A percentile compares a stretch with the other conserved stretches of the same genome.
These are phyloP conservation scores for Penicillium sp. DNA, from an alignment of 2,329 filamentous ascomycete genomes.

Conservation along the genomic window DNA sequence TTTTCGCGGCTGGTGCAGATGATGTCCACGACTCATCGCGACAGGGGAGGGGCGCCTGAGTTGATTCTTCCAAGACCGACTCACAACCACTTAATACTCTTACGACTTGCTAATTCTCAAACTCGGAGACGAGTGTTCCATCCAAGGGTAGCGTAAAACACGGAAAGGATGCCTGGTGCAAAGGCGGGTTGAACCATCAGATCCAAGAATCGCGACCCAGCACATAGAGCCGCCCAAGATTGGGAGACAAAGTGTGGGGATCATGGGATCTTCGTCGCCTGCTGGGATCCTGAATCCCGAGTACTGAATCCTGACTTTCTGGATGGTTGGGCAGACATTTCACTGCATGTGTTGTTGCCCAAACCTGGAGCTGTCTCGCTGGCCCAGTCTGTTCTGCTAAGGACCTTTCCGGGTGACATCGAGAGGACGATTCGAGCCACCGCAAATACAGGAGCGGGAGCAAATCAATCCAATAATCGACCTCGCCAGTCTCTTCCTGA, in stretches of 20 bases:
- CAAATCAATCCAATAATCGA: slow-evolving; percentile 15
- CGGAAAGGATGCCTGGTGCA: neutral
- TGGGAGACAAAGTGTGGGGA: slow-evolving; percentile 24
- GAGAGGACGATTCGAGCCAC: neutral
- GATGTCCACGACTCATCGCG: slow-evolving; percentile 8
- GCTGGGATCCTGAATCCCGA: slow-evolving; percentile 15
- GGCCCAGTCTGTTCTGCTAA: slow-evolving; percentile 18
- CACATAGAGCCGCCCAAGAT: slow-evolving; percentile 24
- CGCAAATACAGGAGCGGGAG: neutral
- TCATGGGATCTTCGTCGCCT: slow-evolving; percentile 25
- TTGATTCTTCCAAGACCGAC: slow-evolving; percentile 4
- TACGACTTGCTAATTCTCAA: neutral
- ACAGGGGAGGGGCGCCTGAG: neutral
- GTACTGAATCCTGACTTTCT: slow-evolving; percentile 11
- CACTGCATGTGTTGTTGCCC: slow-evolving; percentile 33
- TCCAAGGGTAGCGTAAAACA: neutral
- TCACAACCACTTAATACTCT: neutral
- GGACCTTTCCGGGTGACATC: slow-evolving; percentile 1
- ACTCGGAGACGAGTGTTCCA: neutral
- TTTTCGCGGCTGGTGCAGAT: neutral
- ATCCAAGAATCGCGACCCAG: neutral
- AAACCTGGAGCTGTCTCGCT: slow-evolving; percentile 25
- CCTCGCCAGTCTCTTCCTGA: neutral
- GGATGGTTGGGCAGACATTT: slow-evolving; percentile 35
- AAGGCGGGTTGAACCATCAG: slow-evolving; percentile 8